phyloP scores from a whole-genome alignment of 2,329 filamentous ascomycete species.

The Malbranchea zuffiana region DNA sequence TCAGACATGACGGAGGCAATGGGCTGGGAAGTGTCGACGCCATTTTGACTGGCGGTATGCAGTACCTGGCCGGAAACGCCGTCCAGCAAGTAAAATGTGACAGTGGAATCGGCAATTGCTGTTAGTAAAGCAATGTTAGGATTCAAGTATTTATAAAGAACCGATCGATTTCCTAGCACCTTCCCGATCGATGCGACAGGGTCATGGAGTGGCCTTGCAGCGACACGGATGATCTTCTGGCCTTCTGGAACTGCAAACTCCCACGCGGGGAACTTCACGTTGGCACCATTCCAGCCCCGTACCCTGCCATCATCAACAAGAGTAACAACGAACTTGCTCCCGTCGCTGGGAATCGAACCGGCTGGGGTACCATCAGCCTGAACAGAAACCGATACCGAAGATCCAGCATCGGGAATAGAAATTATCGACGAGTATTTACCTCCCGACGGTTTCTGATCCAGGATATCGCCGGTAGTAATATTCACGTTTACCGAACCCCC shows the following conservation, averaged over 20 bases:
- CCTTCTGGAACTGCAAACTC: constrained; percentile 55
- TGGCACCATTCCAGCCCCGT: constrained; percentile 33
- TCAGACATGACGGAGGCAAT: constrained; percentile 74
- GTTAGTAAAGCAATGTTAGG: constrained; percentile 72
- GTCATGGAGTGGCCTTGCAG: constrained; percentile 61
- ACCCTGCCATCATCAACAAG: constrained; percentile 32
- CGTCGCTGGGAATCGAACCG: constrained; percentile 23
- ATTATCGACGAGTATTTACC: constrained; percentile 25
- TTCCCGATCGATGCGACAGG: constrained; percentile 90
- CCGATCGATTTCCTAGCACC: constrained; percentile 81
- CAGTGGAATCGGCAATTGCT: constrained; percentile 50
- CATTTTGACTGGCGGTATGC: constrained; percentile 56
- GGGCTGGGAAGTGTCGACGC: constrained; percentile 61
- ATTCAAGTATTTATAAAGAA: constrained; percentile 95
- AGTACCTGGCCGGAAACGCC: constrained; percentile 74
- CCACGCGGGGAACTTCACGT: constrained; percentile 49
- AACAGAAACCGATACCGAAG: constrained; percentile 24
- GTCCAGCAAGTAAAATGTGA: constrained; percentile 72
- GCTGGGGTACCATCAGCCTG: constrained; percentile 26
- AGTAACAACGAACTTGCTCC: constrained; percentile 31
- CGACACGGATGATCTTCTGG: constrained; percentile 58
- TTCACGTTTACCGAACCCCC: constrained; percentile 50
- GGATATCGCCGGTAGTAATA: constrained; percentile 33
- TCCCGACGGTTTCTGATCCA: constrained; percentile 23
- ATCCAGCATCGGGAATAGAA: constrained; percentile 20